Evolutionary conservation across 2,329 filamentous ascomycete genomes (phyloP), one percentile per base, ranked within the genome.

Genomic region (Xylaria sp.): DNA sequence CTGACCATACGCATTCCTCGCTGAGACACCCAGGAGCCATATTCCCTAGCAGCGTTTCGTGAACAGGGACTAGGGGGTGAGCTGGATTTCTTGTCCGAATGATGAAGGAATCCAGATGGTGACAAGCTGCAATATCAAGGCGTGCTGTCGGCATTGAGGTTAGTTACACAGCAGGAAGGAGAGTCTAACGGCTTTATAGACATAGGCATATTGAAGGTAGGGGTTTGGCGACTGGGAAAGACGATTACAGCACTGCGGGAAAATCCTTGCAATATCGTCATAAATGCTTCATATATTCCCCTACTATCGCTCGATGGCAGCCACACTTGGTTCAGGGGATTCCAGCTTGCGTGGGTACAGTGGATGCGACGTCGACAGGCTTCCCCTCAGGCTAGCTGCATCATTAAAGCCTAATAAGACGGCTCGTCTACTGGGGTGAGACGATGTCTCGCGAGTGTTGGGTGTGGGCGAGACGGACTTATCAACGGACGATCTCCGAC

Each of bases 351-450:
- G 65, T 37, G 52, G 52, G 63, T 66, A 68, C 58, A 64, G 54
- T 37, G 44, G 61, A 75, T 75, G 69, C 75, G 60, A 77, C 75
- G 3, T 73, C 62, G 66, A 72, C 74, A 75, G 72, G 74, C 75
- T 75, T 75, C 72, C 74, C 75, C 73, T 76, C 74, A 74, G 72
- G 63, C 44, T 37, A 57, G 62, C 69, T 69, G 69, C 71, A 69
- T 68, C 54, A 55, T 54, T 63, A 73, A 63, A 65, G 69, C 60
- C 66, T 68, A 69, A 73, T 69, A 70, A 68, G 57, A 63, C 64
- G 64, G 57, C 69, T 68, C 65, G 68, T 52, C 51, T 65, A 64
- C 63, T 65, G 68, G 67, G 71, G 69, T 63, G 10, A 50, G 58
- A 57, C 51, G 64, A 28, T 37, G n/a, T 18, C 23, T 41, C 51